These are phyloP conservation scores for Kuraishia cidri DNA, from an alignment of 805 yeast species.

Conservation along the genomic window DNA sequence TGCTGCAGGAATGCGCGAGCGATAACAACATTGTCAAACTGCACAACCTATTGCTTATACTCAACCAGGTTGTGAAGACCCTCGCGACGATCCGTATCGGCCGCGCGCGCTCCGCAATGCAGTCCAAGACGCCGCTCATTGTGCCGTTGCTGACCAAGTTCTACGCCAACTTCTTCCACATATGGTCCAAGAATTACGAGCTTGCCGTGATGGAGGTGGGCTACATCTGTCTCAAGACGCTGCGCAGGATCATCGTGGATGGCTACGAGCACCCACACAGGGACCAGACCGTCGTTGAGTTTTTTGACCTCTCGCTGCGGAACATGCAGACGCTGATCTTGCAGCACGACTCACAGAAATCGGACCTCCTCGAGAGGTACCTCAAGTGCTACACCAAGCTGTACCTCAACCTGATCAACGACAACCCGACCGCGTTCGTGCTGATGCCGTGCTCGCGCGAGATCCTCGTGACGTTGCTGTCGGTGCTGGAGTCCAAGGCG, in stretches of 20 bases:
- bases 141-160: constrained; percentile 50
- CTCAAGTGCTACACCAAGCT: constrained; percentile 71
- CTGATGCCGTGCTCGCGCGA: constrained; percentile 55
- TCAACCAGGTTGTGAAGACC: constrained; percentile 73
- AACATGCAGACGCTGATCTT: constrained; percentile 52
- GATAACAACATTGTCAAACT: constrained; percentile 40
- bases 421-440: constrained; percentile 63
- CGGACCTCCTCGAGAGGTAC: constrained; percentile 55
- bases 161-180: constrained; percentile 50
- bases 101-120: constrained; percentile 69
- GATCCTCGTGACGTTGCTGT: constrained; percentile 52
- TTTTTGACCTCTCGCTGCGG: constrained; percentile 43
- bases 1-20: constrained; percentile 33
- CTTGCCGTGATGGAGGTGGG: constrained; percentile 62
- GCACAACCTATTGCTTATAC: constrained; percentile 53
- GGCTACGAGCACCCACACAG: constrained; percentile 69
- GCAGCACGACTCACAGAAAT: constrained; percentile 39
- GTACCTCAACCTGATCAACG: constrained; percentile 47
- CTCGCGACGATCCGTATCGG: constrained; percentile 78
- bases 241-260: constrained; percentile 66
- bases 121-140: constrained; percentile 56
- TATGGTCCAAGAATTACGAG: constrained; percentile 48
- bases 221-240: constrained; percentile 65
- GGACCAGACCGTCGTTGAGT: constrained; percentile 46
- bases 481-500: constrained; percentile 57